phyloP scores from a whole-genome alignment of 192 early-diverging fungal species.

The Coemansia sp. region DNA sequence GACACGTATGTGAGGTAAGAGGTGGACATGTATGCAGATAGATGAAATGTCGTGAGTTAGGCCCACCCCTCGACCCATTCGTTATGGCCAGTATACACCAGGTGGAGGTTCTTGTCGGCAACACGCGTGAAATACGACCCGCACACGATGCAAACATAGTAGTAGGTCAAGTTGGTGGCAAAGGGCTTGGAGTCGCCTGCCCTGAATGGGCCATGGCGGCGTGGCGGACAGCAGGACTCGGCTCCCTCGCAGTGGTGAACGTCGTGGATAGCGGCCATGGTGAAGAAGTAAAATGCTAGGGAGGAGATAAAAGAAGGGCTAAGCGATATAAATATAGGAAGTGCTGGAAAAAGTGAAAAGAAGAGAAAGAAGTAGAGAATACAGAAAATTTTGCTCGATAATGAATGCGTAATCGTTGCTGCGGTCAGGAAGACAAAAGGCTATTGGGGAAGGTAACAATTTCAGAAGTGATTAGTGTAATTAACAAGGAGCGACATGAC shows the following conservation, averaged over 20 bases:
- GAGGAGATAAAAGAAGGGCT: background rate
- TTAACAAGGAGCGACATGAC: background rate
- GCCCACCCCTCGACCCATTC: slow-evolving; percentile 37
- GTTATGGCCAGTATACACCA: slow-evolving; percentile 36
- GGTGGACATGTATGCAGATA: background rate
- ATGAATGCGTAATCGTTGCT: background rate
- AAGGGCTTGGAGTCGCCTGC: background rate
- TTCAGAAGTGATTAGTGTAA: background rate
- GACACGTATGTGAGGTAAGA: background rate
- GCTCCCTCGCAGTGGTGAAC: background rate
- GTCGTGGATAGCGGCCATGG: slow-evolving; percentile 5
- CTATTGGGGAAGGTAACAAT: background rate
- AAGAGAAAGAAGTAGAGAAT: background rate
- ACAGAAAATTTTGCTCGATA: background rate
- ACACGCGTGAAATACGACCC: slow-evolving; percentile 34
- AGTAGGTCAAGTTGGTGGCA: slow-evolving; percentile 32
- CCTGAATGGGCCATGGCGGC: background rate
- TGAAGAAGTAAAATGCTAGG: background rate
- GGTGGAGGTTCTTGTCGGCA: slow-evolving; percentile 44
- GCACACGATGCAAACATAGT: slow-evolving; percentile 46
- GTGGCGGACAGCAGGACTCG: slow-evolving; percentile 1
- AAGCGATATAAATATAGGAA: background rate
- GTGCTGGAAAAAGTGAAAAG: background rate
- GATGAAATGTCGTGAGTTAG: background rate
- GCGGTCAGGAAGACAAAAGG: background rate